Evolutionary conservation across 768 basidiomycete genomes (phyloP).

Genomic region (Boletus pseudo-olivaceus): DNA sequence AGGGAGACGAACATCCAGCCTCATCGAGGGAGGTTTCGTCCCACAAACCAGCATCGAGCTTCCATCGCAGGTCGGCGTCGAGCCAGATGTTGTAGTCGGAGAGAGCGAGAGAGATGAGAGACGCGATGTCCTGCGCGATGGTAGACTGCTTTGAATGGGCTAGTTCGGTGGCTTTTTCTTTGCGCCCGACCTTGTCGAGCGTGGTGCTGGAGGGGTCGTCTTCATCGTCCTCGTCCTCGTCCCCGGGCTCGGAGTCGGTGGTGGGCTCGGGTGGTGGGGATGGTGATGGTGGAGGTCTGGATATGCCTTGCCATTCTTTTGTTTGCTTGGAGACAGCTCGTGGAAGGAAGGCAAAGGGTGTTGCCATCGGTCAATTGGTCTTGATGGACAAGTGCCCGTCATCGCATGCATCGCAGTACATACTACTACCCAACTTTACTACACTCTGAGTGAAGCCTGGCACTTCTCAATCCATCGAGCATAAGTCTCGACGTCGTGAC

Average conservation of each 20-base stretch:
- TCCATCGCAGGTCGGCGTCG: constrained; percentile 51
- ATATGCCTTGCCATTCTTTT: constrained; percentile 22
- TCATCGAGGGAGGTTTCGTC: constrained; percentile 13
- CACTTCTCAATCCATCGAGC: background rate
- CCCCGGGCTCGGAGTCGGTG: background rate
- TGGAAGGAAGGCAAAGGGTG: constrained; percentile 45
- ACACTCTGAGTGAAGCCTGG: background rate
- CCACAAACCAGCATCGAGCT: constrained; percentile 36
- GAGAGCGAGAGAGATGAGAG: constrained; percentile 55
- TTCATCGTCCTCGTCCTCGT: constrained; percentile 3
- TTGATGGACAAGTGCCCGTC: background rate
- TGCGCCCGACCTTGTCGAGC: constrained; percentile 26
- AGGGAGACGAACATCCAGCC: constrained; percentile 47
- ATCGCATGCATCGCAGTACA: background rate
- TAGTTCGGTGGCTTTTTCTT: constrained; percentile 16
- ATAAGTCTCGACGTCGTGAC: background rate
- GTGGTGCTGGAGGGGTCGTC: background rate
- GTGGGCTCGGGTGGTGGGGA: constrained; percentile 7
- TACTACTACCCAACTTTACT: background rate
- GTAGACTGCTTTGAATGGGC: constrained; percentile 16
- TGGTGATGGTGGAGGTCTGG: constrained; percentile 4
- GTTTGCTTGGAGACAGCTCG: constrained; percentile 40
- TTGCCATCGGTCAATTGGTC: constrained; percentile 11
- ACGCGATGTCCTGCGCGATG: constrained; percentile 44
- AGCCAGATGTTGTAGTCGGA: constrained; percentile 70